A percentile compares a stretch with the other conserved stretches of the same genome.
These are phyloP conservation scores for Exserohilum rostratum DNA, from an alignment of 2,329 filamentous ascomycete species.

Conservation along the genomic window DNA sequence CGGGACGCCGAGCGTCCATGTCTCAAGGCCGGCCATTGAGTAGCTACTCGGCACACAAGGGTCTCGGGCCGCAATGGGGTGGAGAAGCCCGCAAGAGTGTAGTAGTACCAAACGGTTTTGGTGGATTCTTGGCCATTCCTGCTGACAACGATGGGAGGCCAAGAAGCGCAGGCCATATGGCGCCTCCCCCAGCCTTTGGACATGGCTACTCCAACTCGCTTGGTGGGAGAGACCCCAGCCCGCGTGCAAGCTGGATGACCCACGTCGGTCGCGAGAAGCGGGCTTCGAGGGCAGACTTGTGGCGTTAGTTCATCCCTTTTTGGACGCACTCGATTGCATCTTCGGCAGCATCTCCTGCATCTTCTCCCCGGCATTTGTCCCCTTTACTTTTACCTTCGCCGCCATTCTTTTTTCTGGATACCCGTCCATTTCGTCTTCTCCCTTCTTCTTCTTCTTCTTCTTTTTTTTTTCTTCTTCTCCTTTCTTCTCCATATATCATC, in stretches of 20 bases:
- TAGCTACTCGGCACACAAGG: conserved; percentile 54
- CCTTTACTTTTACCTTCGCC: conserved; percentile 9
- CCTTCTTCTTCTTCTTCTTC: conserved; percentile 11
- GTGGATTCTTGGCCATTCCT: conserved; percentile 70
- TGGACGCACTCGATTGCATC: neutral
- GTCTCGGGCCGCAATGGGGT: conserved; percentile 63
- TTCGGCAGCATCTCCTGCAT: neutral
- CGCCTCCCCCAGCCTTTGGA: conserved; percentile 29
- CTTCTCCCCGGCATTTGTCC: neutral
- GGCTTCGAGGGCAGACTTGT: conserved; percentile 43
- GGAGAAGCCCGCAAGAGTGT: conserved; percentile 65
- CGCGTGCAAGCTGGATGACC: conserved; percentile 41
- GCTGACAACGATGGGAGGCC: conserved; percentile 41
- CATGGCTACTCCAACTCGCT: conserved; percentile 36
- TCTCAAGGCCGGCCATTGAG: conserved; percentile 53
- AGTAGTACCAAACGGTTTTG: conserved; percentile 71
- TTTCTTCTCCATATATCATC: conserved; percentile 6
- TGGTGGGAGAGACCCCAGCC: conserved; percentile 26
- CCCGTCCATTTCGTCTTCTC: conserved; percentile 15
- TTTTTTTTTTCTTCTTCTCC: conserved; percentile 19
- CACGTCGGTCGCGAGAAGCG: conserved; percentile 42
- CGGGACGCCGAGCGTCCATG: conserved; percentile 48
- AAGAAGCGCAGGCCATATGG: conserved; percentile 40
- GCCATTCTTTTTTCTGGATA: conserved; percentile 23
- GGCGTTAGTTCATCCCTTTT: conserved; percentile 31